Evolutionary conservation across 2,329 filamentous ascomycete species (phyloP).

Genomic region (Penicillium sp.): DNA sequence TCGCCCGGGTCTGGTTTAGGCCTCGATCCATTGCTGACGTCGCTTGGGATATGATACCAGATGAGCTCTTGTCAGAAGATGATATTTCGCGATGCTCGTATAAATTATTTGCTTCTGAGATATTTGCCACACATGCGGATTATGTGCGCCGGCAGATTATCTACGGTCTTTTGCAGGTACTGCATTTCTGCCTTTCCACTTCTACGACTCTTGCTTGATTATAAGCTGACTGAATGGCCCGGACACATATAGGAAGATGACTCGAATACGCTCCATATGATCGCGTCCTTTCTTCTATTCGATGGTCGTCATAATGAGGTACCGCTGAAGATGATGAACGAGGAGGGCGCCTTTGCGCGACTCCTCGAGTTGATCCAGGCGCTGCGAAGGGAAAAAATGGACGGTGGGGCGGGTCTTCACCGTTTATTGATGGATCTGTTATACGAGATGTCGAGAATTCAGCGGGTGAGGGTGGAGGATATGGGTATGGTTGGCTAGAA

Average conservation of each 20-base stretch:
- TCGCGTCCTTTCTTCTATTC: conserved; percentile 76
- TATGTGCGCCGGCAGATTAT: conserved; percentile 92
- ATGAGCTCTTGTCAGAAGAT: conserved; percentile 67
- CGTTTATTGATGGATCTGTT: conserved; percentile 77
- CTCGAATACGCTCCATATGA: conserved; percentile 68
- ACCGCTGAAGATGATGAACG: conserved; percentile 80
- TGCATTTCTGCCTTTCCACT: conserved; percentile 5
- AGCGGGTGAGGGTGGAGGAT: conserved; percentile 70
- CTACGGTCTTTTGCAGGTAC: conserved; percentile 70
- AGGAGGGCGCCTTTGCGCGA: conserved; percentile 74
- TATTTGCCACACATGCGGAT: conserved; percentile 69
- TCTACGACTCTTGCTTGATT: too few species aligned
- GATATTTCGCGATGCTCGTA: conserved; percentile 76
- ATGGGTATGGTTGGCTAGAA: conserved; percentile 53
- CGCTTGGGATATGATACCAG: conserved; percentile 30
- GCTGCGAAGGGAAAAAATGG: conserved; percentile 50
- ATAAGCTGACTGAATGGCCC: too few species aligned
- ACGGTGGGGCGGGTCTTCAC: conserved; percentile 57
- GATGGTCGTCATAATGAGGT: conserved; percentile 74
- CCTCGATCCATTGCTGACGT: not conserved
- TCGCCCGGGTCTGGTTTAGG: not conserved
- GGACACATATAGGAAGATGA: conserved; percentile 82
- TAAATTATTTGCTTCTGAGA: conserved; percentile 65
- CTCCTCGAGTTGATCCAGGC: conserved; percentile 74
- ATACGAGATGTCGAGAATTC: conserved; percentile 94